Conservation (phyloP, 2,329 filamentous ascomycete genomes). For the Cladosporium sp. region DNA sequence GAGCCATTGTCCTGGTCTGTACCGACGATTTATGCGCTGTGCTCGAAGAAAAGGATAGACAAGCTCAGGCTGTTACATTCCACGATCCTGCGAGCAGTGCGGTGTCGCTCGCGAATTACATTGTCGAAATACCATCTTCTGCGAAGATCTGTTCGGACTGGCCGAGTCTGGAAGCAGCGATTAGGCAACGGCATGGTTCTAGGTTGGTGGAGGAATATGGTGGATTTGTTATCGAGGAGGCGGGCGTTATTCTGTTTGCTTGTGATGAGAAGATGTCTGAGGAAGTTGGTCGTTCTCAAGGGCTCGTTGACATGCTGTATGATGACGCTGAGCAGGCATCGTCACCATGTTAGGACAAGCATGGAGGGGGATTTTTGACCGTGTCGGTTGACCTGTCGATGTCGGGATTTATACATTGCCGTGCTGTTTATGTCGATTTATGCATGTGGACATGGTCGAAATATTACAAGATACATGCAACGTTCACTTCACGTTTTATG, state of each 20-base stretch:
- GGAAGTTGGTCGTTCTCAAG: background rate
- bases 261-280: slow-evolving; percentile 8
- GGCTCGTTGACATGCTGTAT: background rate
- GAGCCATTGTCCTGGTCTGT: background rate
- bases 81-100: background rate
- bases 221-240: background rate
- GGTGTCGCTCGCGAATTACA: background rate
- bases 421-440: background rate
- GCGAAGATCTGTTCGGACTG: background rate
- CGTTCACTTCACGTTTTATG: background rate
- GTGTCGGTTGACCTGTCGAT: background rate
- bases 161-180: background rate
- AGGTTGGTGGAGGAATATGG: background rate
- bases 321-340: background rate
- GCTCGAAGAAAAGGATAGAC: background rate
- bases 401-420: background rate
- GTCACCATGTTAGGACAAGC: background rate
- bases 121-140: background rate
- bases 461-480: too few relatives aligned
- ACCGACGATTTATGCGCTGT: slow-evolving; percentile 6
- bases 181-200: background rate
- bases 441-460: too few relatives aligned
- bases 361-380: background rate
- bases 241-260: background rate
- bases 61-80: background rate